phyloP scores from a whole-genome alignment of 2,329 filamentous ascomycete genomes.

The Cladosporium austrohemisphaericum region DNA sequence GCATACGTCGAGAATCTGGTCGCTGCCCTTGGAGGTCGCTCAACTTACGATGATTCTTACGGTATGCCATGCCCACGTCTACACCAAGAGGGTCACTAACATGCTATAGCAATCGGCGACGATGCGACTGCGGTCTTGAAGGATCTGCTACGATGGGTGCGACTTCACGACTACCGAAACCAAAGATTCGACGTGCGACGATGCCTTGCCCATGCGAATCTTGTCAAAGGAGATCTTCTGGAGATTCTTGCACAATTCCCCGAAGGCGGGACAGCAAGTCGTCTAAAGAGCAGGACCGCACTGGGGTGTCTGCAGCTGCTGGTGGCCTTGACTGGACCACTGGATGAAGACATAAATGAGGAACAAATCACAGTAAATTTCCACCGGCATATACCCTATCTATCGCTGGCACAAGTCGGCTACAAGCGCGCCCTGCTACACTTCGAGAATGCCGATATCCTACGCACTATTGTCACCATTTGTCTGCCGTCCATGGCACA shows the following conservation, averaged over 20 bases:
- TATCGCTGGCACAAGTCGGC: conserved; percentile 79
- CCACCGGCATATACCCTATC: conserved; percentile 82
- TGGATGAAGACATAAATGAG: conserved; percentile 63
- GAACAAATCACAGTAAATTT: conserved; percentile 88
- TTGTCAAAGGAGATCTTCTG: conserved; percentile 85
- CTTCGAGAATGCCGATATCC: conserved; percentile 70
- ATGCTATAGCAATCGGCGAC: conserved; percentile 65
- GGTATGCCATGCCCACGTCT: too few species aligned
- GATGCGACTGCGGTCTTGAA: conserved; percentile 88
- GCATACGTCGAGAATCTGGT: conserved; percentile 92
- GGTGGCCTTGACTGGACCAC: conserved; percentile 89
- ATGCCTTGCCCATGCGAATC: conserved; percentile 84
- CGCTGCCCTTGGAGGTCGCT: conserved; percentile 64
- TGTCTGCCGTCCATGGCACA: conserved; percentile 83
- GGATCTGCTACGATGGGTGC: conserved; percentile 92
- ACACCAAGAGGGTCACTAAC: too few species aligned
- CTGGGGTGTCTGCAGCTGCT: conserved; percentile 86
- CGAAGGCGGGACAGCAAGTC: conserved; percentile 66
- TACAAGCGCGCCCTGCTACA: conserved; percentile 90
- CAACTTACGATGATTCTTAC: conserved; percentile 53
- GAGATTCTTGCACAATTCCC: conserved; percentile 84
- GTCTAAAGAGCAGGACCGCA: conserved; percentile 73
- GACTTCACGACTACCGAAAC: conserved; percentile 70
- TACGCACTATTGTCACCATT: conserved; percentile 75
- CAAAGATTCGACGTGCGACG: conserved; percentile 93